These are phyloP conservation scores for Mycena polygramma DNA, from an alignment of 768 basidiomycete species.

Conservation along the genomic window DNA sequence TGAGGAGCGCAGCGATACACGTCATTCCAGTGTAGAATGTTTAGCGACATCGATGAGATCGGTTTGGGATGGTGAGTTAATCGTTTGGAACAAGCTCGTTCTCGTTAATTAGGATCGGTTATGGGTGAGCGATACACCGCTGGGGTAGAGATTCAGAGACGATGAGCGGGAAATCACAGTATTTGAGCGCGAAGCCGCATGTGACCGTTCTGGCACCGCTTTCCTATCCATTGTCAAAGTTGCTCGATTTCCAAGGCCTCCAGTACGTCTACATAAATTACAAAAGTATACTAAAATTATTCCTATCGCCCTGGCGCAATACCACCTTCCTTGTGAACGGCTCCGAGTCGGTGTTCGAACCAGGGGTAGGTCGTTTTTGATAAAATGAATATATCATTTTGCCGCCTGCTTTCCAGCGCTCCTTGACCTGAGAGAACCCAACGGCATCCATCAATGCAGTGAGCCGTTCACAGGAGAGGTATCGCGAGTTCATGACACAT, in stretches of 20 bases:
- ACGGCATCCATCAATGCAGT: slow-evolving; percentile 67
- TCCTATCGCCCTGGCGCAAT: slow-evolving; percentile 76
- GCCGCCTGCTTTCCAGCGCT: slow-evolving; percentile 74
- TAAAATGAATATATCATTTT: slow-evolving; percentile 94
- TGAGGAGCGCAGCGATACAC: slow-evolving; percentile 87
- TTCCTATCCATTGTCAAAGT: too few species aligned
- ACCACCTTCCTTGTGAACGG: slow-evolving; percentile 67
- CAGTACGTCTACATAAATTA: slow-evolving; percentile 17
- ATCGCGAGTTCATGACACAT: slow-evolving; percentile 89
- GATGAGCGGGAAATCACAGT: background rate
- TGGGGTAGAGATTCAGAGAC: background rate
- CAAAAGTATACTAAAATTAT: slow-evolving; percentile 80
- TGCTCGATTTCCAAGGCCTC: too few species aligned
- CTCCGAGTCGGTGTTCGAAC: slow-evolving; percentile 17
- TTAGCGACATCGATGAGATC: slow-evolving; percentile 38
- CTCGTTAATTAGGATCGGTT: too few species aligned
- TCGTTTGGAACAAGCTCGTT: too few species aligned
- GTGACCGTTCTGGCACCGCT: slow-evolving; percentile 1
- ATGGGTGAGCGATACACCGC: too few species aligned
- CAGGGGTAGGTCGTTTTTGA: slow-evolving; percentile 53
- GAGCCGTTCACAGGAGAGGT: slow-evolving; percentile 74
- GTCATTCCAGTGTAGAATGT: slow-evolving; percentile 81
- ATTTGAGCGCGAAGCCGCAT: background rate
- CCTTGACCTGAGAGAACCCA: slow-evolving; percentile 73
- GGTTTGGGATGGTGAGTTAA: too few species aligned